Conservation (phyloP, 768 basidiomycete species). For the Boletus pseudo-olivaceus region DNA sequence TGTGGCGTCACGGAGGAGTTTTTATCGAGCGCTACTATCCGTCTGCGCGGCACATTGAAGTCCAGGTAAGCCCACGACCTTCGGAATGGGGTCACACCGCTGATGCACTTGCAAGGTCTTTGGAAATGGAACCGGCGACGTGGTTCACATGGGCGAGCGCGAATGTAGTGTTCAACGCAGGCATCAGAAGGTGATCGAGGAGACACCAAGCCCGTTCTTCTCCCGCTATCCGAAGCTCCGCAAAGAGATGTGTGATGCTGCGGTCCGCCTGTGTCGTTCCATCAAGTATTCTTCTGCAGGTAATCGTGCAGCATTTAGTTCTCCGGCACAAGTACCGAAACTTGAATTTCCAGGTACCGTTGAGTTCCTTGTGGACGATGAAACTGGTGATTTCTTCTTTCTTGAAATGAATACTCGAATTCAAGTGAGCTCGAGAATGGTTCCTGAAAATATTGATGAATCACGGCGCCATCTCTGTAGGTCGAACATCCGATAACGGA, state of each 20-base stretch:
- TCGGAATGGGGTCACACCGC: neutral
- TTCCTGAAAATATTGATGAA: neutral
- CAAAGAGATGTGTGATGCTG: constrained; percentile 49
- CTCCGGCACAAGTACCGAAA: neutral
- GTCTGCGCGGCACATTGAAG: constrained; percentile 59
- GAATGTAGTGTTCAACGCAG: constrained; percentile 69
- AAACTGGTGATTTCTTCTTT: constrained; percentile 55
- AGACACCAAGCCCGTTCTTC: constrained; percentile 62
- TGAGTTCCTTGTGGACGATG: constrained; percentile 61
- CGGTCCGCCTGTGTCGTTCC: constrained; percentile 43
- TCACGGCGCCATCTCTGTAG: constrained; percentile 24
- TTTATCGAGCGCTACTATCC: constrained; percentile 61
- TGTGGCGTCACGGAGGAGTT: constrained; percentile 50
- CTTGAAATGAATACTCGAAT: constrained; percentile 72
- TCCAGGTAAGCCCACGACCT: constrained; percentile 42
- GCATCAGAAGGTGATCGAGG: constrained; percentile 73
- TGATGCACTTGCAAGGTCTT: constrained; percentile 46
- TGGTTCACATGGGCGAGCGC: constrained; percentile 63
- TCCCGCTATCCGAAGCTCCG: constrained; percentile 40
- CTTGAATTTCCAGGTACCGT: constrained; percentile 46
- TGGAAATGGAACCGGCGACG: constrained; percentile 57
- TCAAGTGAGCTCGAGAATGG: constrained; percentile 35
- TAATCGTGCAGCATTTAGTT: constrained; percentile 16
- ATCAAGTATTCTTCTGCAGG: constrained; percentile 61
- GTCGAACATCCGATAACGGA: constrained; percentile 72